Conservation (phyloP, 306 rosid species). For the Abrus precatorius region DNA sequence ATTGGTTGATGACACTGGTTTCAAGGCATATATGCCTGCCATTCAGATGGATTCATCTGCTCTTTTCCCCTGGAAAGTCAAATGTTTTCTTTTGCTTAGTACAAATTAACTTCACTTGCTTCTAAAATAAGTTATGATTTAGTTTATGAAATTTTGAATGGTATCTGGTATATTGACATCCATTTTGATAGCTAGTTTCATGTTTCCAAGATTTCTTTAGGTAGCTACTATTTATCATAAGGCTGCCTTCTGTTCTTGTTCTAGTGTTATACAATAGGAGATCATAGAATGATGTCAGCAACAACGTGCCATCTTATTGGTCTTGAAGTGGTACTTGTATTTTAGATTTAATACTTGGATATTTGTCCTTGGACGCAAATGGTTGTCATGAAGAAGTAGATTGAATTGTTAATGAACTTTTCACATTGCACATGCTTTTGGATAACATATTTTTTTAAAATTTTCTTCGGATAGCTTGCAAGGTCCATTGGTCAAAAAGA, state of each 20-base stretch:
- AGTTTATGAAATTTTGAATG: constrained; percentile 31
- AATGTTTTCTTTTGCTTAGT: constrained; percentile 15
- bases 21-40: constrained; percentile 34
- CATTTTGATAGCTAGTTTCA: not conserved
- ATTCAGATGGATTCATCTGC: constrained; percentile 24
- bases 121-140: constrained; percentile 23
- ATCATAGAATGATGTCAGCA: not conserved
- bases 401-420: constrained; percentile 21
- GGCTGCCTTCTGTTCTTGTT: constrained; percentile 17
- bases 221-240: constrained; percentile 40
- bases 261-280: constrained; percentile 8
- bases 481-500: constrained; percentile 68
- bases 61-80: constrained; percentile 7
- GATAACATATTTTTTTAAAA: constrained; percentile 35
- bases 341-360: constrained; percentile 41
- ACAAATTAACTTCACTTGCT: not conserved
- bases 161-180: constrained; percentile 14
- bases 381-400: constrained; percentile 19
- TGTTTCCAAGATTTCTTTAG: constrained; percentile 8
- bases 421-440: constrained; percentile 19
- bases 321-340: constrained; percentile 21
- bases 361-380: constrained; percentile 14
- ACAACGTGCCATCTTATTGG: constrained; percentile 6
- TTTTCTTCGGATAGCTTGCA: constrained; percentile 63
- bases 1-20: constrained; percentile 25